Evolutionary conservation across 805 yeast species (phyloP).

Genomic region (Komagataella kurtzmanii): DNA sequence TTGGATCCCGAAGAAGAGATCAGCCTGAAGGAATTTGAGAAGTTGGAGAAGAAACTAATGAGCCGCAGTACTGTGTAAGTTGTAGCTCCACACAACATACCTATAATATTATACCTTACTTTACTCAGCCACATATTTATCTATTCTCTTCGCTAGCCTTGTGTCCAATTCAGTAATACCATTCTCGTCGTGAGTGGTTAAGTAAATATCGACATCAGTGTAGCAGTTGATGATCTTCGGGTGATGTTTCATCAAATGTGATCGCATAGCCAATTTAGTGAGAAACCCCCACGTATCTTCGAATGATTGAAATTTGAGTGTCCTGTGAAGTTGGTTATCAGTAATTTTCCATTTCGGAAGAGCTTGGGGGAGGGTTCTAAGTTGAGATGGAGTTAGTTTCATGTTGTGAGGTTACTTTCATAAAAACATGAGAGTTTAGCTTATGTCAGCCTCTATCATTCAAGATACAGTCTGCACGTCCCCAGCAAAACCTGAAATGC

Average conservation of each 20-base stretch:
- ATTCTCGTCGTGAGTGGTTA: conserved; percentile 54
- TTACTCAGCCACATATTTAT: conserved; percentile 15
- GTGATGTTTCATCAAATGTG: conserved; percentile 54
- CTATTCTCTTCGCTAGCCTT: conserved; percentile 36
- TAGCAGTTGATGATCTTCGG: conserved; percentile 57
- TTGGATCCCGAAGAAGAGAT: conserved; percentile 31
- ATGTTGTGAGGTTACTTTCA: neutral
- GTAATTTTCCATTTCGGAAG: conserved; percentile 11
- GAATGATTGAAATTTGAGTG: conserved; percentile 32
- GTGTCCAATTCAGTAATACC: conserved; percentile 45
- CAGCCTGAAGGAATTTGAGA: conserved; percentile 73
- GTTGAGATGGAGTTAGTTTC: neutral
- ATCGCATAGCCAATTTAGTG: conserved; percentile 39
- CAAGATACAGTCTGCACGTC: too few species aligned
- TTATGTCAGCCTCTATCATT: neutral
- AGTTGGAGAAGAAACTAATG: conserved; percentile 52
- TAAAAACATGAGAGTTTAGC: neutral
- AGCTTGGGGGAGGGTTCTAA: conserved; percentile 6
- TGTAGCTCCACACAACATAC: neutral
- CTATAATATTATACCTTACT: neutral
- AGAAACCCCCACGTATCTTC: conserved; percentile 59
- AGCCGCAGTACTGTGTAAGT: conserved; percentile 2
- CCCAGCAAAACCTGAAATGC: too few species aligned
- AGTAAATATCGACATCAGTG: conserved; percentile 35
- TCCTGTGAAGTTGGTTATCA: conserved; percentile 18